phyloP scores from a whole-genome alignment of 2,329 filamentous ascomycete genomes.

The Nemania sp. region DNA sequence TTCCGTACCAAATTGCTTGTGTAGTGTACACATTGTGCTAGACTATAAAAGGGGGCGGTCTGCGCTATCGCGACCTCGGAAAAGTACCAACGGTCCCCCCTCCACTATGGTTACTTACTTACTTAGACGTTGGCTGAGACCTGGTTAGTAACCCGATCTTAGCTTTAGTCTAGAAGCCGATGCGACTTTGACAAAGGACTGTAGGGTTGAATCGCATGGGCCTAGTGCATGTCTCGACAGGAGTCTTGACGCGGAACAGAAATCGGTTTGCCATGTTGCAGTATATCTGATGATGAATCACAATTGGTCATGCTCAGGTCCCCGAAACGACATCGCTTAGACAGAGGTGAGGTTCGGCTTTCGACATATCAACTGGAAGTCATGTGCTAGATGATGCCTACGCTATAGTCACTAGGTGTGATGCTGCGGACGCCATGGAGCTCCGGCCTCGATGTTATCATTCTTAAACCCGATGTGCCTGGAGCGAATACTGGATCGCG shows the following conservation, averaged over 20 bases:
- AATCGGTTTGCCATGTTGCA: conserved; percentile 4
- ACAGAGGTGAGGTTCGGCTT: too few species aligned
- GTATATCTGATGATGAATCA: conserved; percentile 6
- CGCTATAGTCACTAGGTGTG: too few species aligned
- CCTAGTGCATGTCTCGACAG: background rate
- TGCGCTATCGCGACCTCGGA: too few species aligned
- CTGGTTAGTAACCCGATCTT: too few species aligned
- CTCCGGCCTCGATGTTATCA: conserved; percentile 10
- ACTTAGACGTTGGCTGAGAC: conserved; percentile 12
- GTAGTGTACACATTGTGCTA: too few species aligned
- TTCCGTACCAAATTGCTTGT: too few species aligned
- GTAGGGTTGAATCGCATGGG: conserved; percentile 12
- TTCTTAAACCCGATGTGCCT: conserved; percentile 12
- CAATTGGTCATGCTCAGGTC: conserved; percentile 6
- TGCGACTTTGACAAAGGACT: conserved; percentile 2
- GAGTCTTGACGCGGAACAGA: background rate
- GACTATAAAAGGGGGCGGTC: too few species aligned
- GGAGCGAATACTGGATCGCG: background rate
- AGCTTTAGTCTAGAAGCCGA: too few species aligned
- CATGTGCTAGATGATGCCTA: background rate
- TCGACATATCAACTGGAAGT: background rate
- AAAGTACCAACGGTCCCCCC: too few species aligned
- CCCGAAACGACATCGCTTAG: too few species aligned
- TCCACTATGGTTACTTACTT: too few species aligned
- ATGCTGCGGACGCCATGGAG: background rate